Percentiles rank a stretch among this genome's conserved stretches.
Evolutionary conservation across 495 filamentous ascomycete genomes (phyloP).

Genomic region (Aspergillus saccharolyticus): DNA sequence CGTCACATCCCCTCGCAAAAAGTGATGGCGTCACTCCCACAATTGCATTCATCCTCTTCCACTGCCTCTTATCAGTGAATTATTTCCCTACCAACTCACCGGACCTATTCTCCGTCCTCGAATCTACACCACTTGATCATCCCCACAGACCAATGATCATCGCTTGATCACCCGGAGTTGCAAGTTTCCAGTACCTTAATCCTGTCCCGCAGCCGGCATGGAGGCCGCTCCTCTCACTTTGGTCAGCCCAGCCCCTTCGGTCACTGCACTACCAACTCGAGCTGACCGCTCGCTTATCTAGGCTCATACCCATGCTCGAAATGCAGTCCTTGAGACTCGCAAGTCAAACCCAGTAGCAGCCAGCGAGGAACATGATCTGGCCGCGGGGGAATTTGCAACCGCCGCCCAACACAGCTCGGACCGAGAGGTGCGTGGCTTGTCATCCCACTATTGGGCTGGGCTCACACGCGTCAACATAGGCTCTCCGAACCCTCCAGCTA

Average conservation of each 20-base stretch:
- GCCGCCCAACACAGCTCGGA: conserved; percentile 71
- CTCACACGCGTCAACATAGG: conserved; percentile 36
- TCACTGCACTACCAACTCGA: neutral
- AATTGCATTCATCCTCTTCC: neutral
- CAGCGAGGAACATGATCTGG: conserved; percentile 80
- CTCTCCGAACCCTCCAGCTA: conserved; percentile 72
- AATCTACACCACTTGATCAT: too few species aligned
- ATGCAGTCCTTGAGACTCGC: conserved; percentile 71
- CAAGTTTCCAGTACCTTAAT: neutral
- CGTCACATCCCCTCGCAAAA: conserved; percentile 4
- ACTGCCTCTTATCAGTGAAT: neutral
- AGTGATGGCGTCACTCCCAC: conserved; percentile 11
- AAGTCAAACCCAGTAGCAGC: conserved; percentile 72
- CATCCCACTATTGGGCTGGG: neutral
- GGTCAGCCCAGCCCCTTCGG: conserved; percentile 30
- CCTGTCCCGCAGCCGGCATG: conserved; percentile 34
- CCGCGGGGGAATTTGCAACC: conserved; percentile 83
- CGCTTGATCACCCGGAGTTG: neutral
- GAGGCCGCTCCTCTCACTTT: conserved; percentile 57
- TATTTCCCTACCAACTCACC: too few species aligned
- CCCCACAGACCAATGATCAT: neutral
- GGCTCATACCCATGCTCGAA: conserved; percentile 85
- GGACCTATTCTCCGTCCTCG: too few species aligned
- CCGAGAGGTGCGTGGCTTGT: conserved; percentile 51
- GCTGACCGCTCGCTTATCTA: conserved; percentile 32